Base-by-base conservation (phyloP, 2,329 filamentous ascomycete genomes). In the Aureobasidium melanogenum region DNA sequence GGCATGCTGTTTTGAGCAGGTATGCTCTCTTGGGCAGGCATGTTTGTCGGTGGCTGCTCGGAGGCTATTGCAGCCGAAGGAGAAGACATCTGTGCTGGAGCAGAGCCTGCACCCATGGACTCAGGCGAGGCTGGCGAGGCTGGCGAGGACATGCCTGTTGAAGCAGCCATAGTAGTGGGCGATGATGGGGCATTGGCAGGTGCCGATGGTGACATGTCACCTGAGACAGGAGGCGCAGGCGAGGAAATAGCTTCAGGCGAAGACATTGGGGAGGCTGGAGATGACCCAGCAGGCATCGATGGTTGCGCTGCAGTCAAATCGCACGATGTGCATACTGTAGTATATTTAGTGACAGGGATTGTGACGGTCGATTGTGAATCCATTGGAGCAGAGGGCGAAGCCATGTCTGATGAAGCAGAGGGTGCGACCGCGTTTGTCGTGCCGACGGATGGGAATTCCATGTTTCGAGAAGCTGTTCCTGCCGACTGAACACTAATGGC, bases 381-480 rank as follows among this genome's bases (percentile, higher is more conserved):
- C 15, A 5, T 34, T 14, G 51, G 38, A 12, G n/a, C 34, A 28
- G 48, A 26, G 15, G 22, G 48, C 32, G 48, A 26, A 15, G 19
- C 32, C 32, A 38, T 14, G 19, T 30, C 36, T 26, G 19, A 22
- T 26, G 50, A 14, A n/a, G 34, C 17, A 41, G 50, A 28, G 19
- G 50, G 36, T 10, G 50, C 39, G 1, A 9, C 50, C 17, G n/a
- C 8, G 8, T 7, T 30, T 19, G 19, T 36, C 7, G 50, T 54
- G 24, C 50, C 43, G 52, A 56, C 52, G n/a, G 52, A 56, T 10
- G 52, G 52, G 22, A 56, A 12, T 7, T 56, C 24, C 52, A 56
- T 34, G 26, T 44, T 56, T 26, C 5, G 26, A 56, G 52, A 43
- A 44, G 52, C 38, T 9, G 52, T 43, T 10, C 14, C 28, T 17